Conservation (phyloP, 768 basidiomycete genomes). For the Lentinula boryana region DNA sequence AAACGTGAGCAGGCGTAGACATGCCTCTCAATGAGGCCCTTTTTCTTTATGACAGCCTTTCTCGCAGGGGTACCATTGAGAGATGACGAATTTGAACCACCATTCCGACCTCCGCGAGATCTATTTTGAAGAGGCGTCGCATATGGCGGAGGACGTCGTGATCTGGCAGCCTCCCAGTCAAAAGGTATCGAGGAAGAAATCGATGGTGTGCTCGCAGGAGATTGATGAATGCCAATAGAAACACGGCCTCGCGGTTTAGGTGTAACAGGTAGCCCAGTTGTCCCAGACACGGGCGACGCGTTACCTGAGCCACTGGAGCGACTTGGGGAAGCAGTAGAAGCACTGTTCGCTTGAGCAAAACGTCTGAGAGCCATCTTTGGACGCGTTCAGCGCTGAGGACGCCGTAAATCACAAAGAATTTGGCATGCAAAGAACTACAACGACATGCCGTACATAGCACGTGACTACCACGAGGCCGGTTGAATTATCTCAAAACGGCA, state of each 20-base stretch:
- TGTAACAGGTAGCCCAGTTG: conserved; percentile 21
- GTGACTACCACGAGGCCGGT: conserved; percentile 27
- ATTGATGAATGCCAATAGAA: conserved; percentile 51
- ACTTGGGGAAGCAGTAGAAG: conserved; percentile 29
- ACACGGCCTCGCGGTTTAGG: conserved; percentile 26
- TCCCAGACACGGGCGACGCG: conserved; percentile 8
- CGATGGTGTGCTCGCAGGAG: conserved; percentile 62
- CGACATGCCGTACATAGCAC: conserved; percentile 7
- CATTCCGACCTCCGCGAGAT: conserved; percentile 28
- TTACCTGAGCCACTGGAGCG: conserved; percentile 13
- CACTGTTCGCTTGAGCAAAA: conserved; percentile 5
- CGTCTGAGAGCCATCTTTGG: conserved; percentile 4
- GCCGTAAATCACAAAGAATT: background rate
- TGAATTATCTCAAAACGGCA: conserved; percentile 38
- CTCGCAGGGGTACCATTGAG: conserved; percentile 31
- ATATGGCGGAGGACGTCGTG: conserved; percentile 67
- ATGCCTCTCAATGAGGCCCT: conserved; percentile 57
- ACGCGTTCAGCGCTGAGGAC: background rate
- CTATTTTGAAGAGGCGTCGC: conserved; percentile 46
- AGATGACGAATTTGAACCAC: conserved; percentile 28
- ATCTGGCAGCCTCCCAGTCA: conserved; percentile 84
- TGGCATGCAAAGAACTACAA: background rate
- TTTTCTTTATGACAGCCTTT: conserved; percentile 59
- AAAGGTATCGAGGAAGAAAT: conserved; percentile 74
- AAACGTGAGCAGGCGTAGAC: conserved; percentile 3